Conservation (phyloP, 768 basidiomycete species). For the Inosperma sp. region DNA sequence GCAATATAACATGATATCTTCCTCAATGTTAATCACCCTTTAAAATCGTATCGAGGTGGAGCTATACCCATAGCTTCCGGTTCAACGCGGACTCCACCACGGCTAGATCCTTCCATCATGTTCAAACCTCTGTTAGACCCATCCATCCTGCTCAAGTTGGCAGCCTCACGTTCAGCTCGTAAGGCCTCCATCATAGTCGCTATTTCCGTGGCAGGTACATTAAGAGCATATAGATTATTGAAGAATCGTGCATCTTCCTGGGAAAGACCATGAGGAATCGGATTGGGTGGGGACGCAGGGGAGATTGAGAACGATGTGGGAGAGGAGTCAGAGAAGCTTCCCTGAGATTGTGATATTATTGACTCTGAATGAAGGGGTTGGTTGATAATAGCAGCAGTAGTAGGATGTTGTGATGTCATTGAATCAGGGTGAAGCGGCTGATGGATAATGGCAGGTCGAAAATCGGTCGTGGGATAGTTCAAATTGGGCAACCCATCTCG, state of each 20-base stretch:
- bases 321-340: background rate
- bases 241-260: slow-evolving; percentile 6
- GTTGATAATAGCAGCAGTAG: background rate
- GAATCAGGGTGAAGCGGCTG: too few relatives aligned
- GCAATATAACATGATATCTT: too few relatives aligned
- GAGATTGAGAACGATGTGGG: background rate
- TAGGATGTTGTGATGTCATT: too few relatives aligned
- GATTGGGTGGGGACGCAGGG: background rate
- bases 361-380: background rate
- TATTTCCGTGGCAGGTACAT: slow-evolving; percentile 1
- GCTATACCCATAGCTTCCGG: background rate
- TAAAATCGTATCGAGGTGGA: slow-evolving; percentile 3
- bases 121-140: too few relatives aligned
- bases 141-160: too few relatives aligned
- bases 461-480: background rate
- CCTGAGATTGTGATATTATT: background rate
- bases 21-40: background rate
- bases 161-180: background rate
- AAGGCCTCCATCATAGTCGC: slow-evolving; percentile 5
- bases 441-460: background rate
- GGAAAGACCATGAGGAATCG: background rate
- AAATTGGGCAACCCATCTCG: background rate
- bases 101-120: background rate
- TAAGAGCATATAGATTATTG: background rate
- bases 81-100: background rate